These are phyloP conservation scores for Schizosaccharomyces versatilis DNA, from an alignment of 1,139 yeast species.

Conservation along the genomic window DNA sequence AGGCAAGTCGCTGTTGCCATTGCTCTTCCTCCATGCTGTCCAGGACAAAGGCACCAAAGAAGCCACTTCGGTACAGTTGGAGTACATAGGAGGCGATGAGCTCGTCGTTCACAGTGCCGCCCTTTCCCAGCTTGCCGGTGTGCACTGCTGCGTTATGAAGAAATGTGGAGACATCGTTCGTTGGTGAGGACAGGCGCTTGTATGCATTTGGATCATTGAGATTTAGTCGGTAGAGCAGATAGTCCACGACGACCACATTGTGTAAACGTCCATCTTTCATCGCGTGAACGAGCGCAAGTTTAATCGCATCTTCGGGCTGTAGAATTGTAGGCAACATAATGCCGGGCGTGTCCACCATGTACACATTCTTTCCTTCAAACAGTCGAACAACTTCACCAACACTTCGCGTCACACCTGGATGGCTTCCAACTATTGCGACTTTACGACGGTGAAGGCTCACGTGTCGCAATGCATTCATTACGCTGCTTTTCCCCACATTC, in stretches of 20 bases:
- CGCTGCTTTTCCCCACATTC: background rate
- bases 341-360: constrained; percentile 1
- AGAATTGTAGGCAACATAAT: background rate
- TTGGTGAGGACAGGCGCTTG: background rate
- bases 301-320: background rate
- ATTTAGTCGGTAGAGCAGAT: background rate
- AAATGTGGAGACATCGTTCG: background rate
- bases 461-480: background rate
- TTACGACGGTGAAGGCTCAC: background rate
- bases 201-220: background rate
- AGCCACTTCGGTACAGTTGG: background rate
- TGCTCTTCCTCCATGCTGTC: background rate
- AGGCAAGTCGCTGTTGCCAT: background rate
- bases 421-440: background rate
- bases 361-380: background rate
- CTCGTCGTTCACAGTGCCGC: background rate
- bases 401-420: background rate
- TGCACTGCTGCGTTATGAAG: background rate
- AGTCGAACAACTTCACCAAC: background rate
- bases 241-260: background rate
- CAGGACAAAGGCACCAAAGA: background rate
- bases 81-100: background rate
- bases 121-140: background rate
- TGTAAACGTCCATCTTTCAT: background rate
- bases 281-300: background rate